Evolutionary conservation across 257 asterid genomes (phyloP).

Genomic region (Gardenia jasminoides): DNA sequence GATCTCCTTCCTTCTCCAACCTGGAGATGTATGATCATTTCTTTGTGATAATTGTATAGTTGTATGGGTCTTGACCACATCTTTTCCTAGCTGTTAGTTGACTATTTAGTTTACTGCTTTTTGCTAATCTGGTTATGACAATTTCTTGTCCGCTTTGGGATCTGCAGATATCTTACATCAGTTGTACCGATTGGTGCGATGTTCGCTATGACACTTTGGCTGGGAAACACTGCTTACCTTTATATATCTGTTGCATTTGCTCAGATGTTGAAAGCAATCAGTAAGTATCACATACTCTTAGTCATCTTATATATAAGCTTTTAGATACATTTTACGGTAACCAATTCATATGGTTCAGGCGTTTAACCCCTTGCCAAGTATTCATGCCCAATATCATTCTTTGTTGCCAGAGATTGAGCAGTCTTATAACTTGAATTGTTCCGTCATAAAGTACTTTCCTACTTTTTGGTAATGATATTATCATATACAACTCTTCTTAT

Average conservation of each 20-base stretch:
- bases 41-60: background rate
- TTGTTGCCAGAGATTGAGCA: background rate
- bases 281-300: conserved; percentile 46
- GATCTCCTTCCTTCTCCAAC: background rate
- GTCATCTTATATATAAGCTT: background rate
- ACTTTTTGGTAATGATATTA: conserved; percentile 8
- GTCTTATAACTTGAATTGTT: too few relatives aligned
- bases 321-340: background rate
- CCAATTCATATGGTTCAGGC: background rate
- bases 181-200: conserved; percentile 95
- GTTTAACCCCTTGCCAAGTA: background rate
- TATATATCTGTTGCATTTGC: conserved; percentile 97
- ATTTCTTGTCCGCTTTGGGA: conserved; percentile 12
- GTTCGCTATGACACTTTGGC: conserved; percentile 99
- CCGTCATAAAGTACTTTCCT: background rate
- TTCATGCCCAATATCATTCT: background rate
- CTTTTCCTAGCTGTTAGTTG: background rate
- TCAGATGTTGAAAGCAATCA: conserved; percentile 96
- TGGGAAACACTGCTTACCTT: conserved; percentile 98
- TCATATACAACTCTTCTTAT: conserved; percentile 20
- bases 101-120: background rate
- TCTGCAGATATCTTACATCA: conserved; percentile 71
- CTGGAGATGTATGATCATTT: background rate
- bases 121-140: background rate
- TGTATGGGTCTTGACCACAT: background rate